A percentile compares a stretch with the other conserved stretches of the same genome.
Evolutionary conservation across 495 filamentous ascomycete species (phyloP).

Genomic region (Penicillium nucicola): DNA sequence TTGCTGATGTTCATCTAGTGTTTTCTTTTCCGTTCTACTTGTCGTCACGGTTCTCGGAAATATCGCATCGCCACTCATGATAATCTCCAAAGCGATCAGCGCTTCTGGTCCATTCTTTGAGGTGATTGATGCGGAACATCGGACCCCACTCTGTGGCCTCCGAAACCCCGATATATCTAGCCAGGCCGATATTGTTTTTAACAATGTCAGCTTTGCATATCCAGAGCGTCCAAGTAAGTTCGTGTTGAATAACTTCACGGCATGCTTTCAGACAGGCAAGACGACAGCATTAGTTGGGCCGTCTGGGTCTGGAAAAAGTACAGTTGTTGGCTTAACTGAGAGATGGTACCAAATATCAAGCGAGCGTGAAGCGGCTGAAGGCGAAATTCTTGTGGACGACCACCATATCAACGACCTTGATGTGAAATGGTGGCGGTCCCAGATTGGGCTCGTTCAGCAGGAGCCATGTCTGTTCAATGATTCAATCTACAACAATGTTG

Average conservation of each 20-base stretch:
- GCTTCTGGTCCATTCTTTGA: conserved; percentile 43
- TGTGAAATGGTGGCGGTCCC: conserved; percentile 75
- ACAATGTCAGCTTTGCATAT: conserved; percentile 61
- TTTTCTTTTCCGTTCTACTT: conserved; percentile 44
- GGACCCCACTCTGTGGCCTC: conserved; percentile 30
- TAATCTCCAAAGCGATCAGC: conserved; percentile 44
- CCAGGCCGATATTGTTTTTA: conserved; percentile 52
- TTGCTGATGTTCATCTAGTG: conserved; percentile 27
- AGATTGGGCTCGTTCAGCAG: conserved; percentile 69
- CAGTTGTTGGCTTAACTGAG: conserved; percentile 61
- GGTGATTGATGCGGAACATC: conserved; percentile 44
- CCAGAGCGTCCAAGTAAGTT: conserved; percentile 37
- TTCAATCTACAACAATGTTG: conserved; percentile 77
- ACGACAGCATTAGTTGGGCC: conserved; percentile 58
- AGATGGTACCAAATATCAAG: conserved; percentile 62
- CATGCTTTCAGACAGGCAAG: conserved; percentile 40
- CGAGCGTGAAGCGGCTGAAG: too few species aligned
- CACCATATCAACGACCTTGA: conserved; percentile 59
- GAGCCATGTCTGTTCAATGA: conserved; percentile 58
- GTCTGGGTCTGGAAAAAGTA: conserved; percentile 63
- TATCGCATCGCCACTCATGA: conserved; percentile 43
- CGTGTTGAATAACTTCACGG: conserved; percentile 41
- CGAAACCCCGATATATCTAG: conserved; percentile 18
- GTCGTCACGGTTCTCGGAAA: conserved; percentile 23
- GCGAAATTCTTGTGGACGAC: conserved; percentile 45